Evolutionary conservation across 208 protist species (phyloP).

Genomic region (Trypanosoma scelopori): DNA sequence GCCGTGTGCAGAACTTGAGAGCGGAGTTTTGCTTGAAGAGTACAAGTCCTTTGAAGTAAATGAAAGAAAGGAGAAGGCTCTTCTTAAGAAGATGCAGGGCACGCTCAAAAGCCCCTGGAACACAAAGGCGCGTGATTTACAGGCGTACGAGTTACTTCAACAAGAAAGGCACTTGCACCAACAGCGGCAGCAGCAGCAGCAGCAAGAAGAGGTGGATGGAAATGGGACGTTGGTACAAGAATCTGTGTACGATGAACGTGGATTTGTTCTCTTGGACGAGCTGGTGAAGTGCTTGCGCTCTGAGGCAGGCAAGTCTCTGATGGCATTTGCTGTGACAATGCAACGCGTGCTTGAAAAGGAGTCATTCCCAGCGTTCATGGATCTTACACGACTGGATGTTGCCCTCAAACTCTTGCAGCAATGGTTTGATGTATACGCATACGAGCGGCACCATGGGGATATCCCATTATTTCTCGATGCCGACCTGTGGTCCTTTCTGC

Average conservation of each 20-base stretch:
- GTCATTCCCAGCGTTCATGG: slow-evolving; percentile 32
- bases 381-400: slow-evolving; percentile 51
- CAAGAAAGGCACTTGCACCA: background rate
- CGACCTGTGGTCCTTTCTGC: slow-evolving; percentile 76
- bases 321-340: slow-evolving; percentile 37
- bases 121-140: slow-evolving; percentile 7
- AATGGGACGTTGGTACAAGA: no score
- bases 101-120: slow-evolving; percentile 27
- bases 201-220: no score
- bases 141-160: slow-evolving; percentile 12
- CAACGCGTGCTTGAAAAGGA: slow-evolving; percentile 25
- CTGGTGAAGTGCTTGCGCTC: slow-evolving; percentile 12
- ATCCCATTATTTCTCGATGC: slow-evolving; percentile 38
- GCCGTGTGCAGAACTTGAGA: slow-evolving; percentile 32
- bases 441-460: slow-evolving; percentile 45
- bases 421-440: slow-evolving; percentile 60
- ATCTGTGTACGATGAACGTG: background rate
- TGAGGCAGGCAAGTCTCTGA: slow-evolving; percentile 6
- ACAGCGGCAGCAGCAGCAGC: background rate
- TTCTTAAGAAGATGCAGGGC: slow-evolving; percentile 28
- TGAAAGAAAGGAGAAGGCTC: slow-evolving; percentile 43
- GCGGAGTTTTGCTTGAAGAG: slow-evolving; percentile 31
- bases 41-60: slow-evolving; percentile 72
- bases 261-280: slow-evolving; percentile 3
- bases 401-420: slow-evolving; percentile 51